These are phyloP conservation scores for Pythium diclinum DNA, from an alignment of 352 stramenopile species.

Conservation along the genomic window DNA sequence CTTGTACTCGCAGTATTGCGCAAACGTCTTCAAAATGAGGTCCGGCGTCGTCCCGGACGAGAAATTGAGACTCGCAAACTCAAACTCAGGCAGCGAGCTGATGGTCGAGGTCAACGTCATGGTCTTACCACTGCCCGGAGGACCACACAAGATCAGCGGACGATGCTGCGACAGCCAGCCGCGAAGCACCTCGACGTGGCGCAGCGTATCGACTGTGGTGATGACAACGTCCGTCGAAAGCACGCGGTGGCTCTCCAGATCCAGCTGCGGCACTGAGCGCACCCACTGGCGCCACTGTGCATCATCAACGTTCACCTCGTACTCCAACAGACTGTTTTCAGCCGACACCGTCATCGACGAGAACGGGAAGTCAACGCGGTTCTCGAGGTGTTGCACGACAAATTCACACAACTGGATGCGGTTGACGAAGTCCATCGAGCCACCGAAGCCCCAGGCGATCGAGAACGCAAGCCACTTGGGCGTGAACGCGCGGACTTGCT, in stretches of 20 bases:
- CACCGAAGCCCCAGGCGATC: constrained; percentile 98
- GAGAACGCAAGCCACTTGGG: constrained; percentile 98
- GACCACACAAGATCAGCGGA: constrained; percentile 97
- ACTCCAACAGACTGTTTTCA: constrained; percentile 92
- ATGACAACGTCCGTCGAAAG: constrained; percentile 98
- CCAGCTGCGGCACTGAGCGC: constrained; percentile 94
- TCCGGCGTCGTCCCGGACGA: constrained; percentile 97
- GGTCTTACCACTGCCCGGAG: constrained; percentile 98
- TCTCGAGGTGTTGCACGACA: constrained; percentile 85
- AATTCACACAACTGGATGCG: constrained; percentile 91
- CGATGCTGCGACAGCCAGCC: constrained; percentile 96
- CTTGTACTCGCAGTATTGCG: constrained; percentile 99
- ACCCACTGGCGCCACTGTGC: constrained; percentile 97
- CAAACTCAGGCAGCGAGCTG: constrained; percentile 96
- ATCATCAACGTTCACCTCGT: constrained; percentile 96
- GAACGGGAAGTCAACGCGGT: constrained; percentile 86
- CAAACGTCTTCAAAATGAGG: constrained; percentile 98
- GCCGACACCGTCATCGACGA: constrained; percentile 38
- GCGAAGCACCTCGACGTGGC: constrained; percentile 97
- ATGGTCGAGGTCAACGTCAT: constrained; percentile 99
- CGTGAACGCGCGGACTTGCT: constrained; percentile 96
- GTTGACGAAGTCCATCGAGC: constrained; percentile 93
- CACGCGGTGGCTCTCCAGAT: constrained; percentile 98
- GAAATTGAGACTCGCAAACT: constrained; percentile 99
- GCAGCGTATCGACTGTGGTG: constrained; percentile 98